Evolutionary conservation across 768 basidiomycete species (phyloP).

Genomic region (Galerina sulciceps): DNA sequence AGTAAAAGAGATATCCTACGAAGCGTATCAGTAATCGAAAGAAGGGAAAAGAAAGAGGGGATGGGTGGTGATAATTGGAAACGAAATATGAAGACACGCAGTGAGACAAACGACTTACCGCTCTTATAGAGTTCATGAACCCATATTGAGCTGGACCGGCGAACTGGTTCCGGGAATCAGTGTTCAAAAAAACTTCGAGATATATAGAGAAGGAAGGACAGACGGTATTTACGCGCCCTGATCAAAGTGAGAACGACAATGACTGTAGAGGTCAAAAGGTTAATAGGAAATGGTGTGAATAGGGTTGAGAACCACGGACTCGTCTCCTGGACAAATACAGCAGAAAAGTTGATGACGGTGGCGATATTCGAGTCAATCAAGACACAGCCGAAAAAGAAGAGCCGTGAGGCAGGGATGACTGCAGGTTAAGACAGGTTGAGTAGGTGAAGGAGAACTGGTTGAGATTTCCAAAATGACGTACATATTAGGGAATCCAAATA

Average conservation of each 20-base stretch:
- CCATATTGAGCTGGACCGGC: conserved; percentile 12
- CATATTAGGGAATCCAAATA: no score
- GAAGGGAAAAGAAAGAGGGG: not conserved
- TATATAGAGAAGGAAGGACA: not conserved
- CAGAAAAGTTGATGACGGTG: not conserved
- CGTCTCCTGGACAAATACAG: conserved; percentile 7
- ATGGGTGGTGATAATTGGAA: not conserved
- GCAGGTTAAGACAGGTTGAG: not conserved
- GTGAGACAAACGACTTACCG: conserved; percentile 14
- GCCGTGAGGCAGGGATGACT: not conserved
- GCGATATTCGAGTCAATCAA: not conserved
- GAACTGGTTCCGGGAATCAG: not conserved
- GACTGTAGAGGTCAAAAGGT: not conserved
- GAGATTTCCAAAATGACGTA: no score
- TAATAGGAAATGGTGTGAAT: no score
- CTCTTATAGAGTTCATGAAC: conserved; percentile 15
- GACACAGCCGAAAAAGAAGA: conserved; percentile 3
- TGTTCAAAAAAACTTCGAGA: not conserved
- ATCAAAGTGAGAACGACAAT: conserved; percentile 7
- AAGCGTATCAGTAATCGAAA: no score
- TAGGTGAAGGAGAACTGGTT: not conserved
- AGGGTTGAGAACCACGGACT: conserved; percentile 1
- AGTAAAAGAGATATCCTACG: not conserved
- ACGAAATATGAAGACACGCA: no score
- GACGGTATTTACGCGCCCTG: conserved; percentile 2